phyloP scores from a whole-genome alignment of 1,139 yeast species.

The Hansenula sp. region DNA sequence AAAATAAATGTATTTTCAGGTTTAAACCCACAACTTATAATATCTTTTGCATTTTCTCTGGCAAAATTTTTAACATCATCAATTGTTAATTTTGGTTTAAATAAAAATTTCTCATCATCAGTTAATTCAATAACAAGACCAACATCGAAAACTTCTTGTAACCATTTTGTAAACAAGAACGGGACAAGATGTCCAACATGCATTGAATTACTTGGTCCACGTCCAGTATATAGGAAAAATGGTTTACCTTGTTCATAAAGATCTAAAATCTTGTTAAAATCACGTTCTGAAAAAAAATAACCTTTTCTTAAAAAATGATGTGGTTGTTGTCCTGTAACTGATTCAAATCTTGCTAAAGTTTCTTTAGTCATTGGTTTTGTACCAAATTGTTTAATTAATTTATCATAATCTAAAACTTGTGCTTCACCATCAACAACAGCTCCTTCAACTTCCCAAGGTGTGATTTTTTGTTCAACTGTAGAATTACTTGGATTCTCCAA shows the following conservation, averaged over 20 bases:
- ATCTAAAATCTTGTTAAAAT: constrained; percentile 73
- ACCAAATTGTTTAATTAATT: constrained; percentile 83
- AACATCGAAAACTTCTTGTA: constrained; percentile 95
- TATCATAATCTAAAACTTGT: constrained; percentile 87
- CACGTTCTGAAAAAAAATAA: constrained; percentile 90
- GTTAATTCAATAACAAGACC: constrained; percentile 96
- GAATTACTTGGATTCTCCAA: too few species aligned
- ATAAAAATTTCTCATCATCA: constrained; percentile 95
- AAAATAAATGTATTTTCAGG: constrained; percentile 93
- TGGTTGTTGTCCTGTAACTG: constrained; percentile 87
- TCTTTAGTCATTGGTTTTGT: constrained; percentile 70
- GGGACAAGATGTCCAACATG: constrained; percentile 98
- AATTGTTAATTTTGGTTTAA: constrained; percentile 84
- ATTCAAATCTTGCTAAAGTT: constrained; percentile 68
- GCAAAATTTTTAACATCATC: constrained; percentile 84
- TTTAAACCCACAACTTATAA: constrained; percentile 91
- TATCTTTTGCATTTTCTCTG: constrained; percentile 82
- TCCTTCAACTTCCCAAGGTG: constrained; percentile 99
- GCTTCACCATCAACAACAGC: constrained; percentile 93
- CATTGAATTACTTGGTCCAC: constrained; percentile 96
- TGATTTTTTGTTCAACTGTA: constrained; percentile 57
- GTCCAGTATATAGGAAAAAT: constrained; percentile 93
- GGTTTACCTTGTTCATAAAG: constrained; percentile 93
- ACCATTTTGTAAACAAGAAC: constrained; percentile 93
- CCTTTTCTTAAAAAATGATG: constrained; percentile 91